These are phyloP conservation scores for Cubamyces sp. DNA, from an alignment of 768 basidiomycete species.

Conservation along the genomic window DNA sequence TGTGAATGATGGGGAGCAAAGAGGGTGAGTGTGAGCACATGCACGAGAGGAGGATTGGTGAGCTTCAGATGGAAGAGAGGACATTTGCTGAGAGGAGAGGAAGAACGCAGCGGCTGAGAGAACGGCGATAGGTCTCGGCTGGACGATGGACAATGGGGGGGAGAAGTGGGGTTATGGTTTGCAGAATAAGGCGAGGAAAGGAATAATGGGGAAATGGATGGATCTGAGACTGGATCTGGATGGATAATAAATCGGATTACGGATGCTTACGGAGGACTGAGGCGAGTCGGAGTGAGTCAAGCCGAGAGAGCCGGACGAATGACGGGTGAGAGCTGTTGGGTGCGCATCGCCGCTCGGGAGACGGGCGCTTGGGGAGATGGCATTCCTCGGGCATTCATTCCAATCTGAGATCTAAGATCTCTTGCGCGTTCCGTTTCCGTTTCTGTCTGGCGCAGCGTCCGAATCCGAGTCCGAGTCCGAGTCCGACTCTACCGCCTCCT, in stretches of 20 bases:
- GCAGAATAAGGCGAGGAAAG: not conserved
- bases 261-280: constrained; percentile 11
- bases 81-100: not conserved
- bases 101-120: not conserved
- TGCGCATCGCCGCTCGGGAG: constrained; percentile 15
- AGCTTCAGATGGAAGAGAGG: not conserved
- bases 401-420: constrained; percentile 28
- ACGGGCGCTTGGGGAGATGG: too few species aligned
- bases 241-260: not conserved
- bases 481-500: not conserved
- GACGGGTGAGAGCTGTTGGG: not conserved
- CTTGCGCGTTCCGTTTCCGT: constrained; percentile 6
- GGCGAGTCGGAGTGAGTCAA: constrained; percentile 11
- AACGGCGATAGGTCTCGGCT: not conserved
- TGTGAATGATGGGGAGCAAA: not conserved
- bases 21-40: not conserved
- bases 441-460: not conserved
- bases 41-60: not conserved
- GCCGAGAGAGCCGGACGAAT: constrained; percentile 15
- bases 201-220: not conserved
- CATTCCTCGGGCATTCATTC: constrained; percentile 6
- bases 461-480: constrained; percentile 4
- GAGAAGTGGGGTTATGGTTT: constrained; percentile 6
- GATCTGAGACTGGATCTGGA: constrained; percentile 14
- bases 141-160: not conserved